Evolutionary conservation across 108 stramenopile genomes (phyloP), one percentile per base, ranked within the genome.

Genomic region (Cyclotella choctawhatcheeana): DNA sequence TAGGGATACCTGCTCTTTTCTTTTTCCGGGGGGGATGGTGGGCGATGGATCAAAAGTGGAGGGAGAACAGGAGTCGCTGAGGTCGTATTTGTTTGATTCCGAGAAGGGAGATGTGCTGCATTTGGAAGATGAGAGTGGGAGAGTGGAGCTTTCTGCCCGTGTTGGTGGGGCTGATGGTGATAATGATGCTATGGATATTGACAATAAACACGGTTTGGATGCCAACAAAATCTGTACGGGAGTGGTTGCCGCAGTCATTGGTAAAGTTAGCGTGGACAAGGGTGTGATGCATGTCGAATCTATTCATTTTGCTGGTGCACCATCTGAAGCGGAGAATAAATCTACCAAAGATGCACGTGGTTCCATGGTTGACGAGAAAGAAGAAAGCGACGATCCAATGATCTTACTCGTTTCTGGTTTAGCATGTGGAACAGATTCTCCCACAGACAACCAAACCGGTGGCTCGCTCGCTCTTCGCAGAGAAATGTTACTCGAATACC

Each of bases 91-190:
- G 64, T 68, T 71, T 33, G 70, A 79, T 75, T 64, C 60, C 7
- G 54, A 71, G 22, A 67, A 86, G 27, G 76, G 74, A 6, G 92
- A 95, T 70, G 67, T 76, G 18, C 71, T 92, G 24, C 81, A 82
- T 63, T 58, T 95, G 60, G 94, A 95, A 79, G 93, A 95, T 73
- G 89, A 92, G 53, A 85, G 82, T 64, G 94, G 94, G 16, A 88
- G 94, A 43, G 90, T 92, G 14, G 78, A 69, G 63, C 69, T 90
- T 32, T 17, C 51, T 34, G 37, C 80, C 6, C 76, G 75, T 25
- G 67, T 4, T 12, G 48, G 14, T 25, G 59, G 5, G 7, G 79
- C 76, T 25, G 67, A 7, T 12, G 48, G 14, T 25, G 59, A 1
- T 26, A 59, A 33, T 10, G 59, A 44, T 24, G 34, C 16, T 6